Evolutionary conservation across 2,329 filamentous ascomycete species (phyloP), one percentile per base, ranked within the genome.

Genomic region (Cytospora mali): DNA sequence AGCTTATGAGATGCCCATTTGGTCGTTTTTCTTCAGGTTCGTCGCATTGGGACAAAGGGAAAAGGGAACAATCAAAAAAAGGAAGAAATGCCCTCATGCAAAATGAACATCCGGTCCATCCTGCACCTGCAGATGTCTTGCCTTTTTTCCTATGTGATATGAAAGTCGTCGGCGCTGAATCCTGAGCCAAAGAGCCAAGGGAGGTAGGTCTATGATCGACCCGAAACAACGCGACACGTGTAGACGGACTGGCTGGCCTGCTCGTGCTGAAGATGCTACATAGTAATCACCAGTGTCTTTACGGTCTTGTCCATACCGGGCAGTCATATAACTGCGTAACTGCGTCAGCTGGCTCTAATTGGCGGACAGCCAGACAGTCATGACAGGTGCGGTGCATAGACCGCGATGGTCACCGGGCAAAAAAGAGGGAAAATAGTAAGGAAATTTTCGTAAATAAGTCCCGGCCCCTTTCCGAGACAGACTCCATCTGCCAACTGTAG

Each of bases 41-140:
- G 39, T 62, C 54, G 63, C 63, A 65, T 65, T 57, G 63, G 63
- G 56, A 62, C 61, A 60, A 31, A 31, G 52, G 61, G 57, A 58
- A 62, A 62, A 54, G 63, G 62, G 42, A 58, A 52, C 63, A 65
- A 65, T 65, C 55, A 62, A 61, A 63, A 46, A 59, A 65, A 60
- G 39, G 39, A 63, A 65, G 35, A 60, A 60, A 55, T 55, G 63
- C 60, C n/a, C 63, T 63, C 55, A 49, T 62, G 61, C 61, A 27
- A 29, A 62, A 65, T 65, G 63, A 65, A 63, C 61, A 65, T 58
- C 55, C 31, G 54, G 61, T 63, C 63, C 56, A 58, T 57, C 62
- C 54, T 53, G 31, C n/a, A 28, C 62, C 54, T 53, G 31, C n/a
- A 28, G 49, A 33, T n/a, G n/a, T 46, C 14, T 23, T 28, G 21